A percentile compares a stretch with the other conserved stretches of the same genome.
phyloP scores from a whole-genome alignment of 2,329 filamentous ascomycete species.

The Simplicillium aogashimaense region DNA sequence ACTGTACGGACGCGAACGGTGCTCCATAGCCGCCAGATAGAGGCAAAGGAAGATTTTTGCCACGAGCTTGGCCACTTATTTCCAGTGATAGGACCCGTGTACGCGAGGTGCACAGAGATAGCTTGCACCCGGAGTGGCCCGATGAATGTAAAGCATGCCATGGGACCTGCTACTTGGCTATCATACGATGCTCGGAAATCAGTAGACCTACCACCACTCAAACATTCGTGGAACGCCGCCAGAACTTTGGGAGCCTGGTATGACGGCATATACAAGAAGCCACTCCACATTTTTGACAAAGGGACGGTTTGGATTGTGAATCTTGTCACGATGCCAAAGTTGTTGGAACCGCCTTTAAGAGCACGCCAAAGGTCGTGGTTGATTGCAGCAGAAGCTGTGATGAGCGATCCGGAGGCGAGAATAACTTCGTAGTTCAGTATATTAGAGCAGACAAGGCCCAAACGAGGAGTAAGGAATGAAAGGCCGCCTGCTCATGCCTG shows the following conservation, averaged over 20 bases:
- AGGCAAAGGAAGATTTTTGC: background rate
- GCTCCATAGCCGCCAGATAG: background rate
- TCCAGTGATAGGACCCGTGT: too few species aligned
- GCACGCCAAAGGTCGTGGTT: constrained; percentile 27
- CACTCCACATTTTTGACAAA: constrained; percentile 3
- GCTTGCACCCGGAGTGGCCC: background rate
- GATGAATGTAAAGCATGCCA: background rate
- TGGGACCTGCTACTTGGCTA: background rate
- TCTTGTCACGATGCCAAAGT: constrained; percentile 27
- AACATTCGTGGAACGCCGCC: background rate
- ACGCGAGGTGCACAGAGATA: background rate
- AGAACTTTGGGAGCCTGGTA: background rate
- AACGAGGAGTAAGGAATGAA: constrained; percentile 1
- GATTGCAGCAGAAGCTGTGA: constrained; percentile 22
- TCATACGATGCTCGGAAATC: background rate
- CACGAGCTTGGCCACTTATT: background rate
- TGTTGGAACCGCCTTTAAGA: constrained; percentile 33
- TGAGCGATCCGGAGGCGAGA: constrained; percentile 25
- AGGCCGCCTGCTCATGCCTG: background rate
- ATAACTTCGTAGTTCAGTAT: constrained; percentile 21
- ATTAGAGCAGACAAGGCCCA: constrained; percentile 1
- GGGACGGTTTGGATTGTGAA: constrained; percentile 18
- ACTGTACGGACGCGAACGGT: background rate
- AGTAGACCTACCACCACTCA: background rate
- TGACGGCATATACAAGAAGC: background rate